Conservation (phyloP, 2,329 filamentous ascomycete species). For the Anthostomella pinea region DNA sequence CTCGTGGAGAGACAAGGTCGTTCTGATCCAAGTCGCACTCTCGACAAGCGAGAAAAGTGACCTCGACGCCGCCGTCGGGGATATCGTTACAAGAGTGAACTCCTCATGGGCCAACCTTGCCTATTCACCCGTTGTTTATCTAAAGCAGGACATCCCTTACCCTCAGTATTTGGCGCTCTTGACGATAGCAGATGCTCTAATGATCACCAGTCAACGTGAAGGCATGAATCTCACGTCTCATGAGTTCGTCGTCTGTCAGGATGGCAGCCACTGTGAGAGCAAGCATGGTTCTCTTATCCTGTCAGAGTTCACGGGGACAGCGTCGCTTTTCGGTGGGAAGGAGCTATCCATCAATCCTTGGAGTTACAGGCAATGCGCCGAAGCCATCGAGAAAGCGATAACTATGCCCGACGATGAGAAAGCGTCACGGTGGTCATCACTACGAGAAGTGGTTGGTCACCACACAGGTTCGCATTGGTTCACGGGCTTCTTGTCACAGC, state of each 20-base stretch:
- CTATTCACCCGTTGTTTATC: conserved; percentile 88
- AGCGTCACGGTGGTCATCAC: conserved; percentile 66
- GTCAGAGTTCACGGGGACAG: conserved; percentile 92
- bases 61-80: conserved; percentile 81
- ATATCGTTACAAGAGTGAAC: conserved; percentile 94
- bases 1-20: conserved; percentile 81
- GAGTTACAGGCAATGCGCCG: conserved; percentile 86
- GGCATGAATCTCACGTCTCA: conserved; percentile 97
- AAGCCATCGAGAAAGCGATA: conserved; percentile 79
- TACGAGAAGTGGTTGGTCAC: conserved; percentile 71
- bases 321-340: conserved; percentile 76
- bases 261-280: conserved; percentile 69
- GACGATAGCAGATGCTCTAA: conserved; percentile 83
- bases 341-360: conserved; percentile 90
- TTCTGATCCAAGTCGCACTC: conserved; percentile 90
- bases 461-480: conserved; percentile 89
- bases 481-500: conserved; percentile 65
- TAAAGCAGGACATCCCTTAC: conserved; percentile 93
- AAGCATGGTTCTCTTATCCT: conserved; percentile 87
- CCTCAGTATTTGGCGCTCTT: conserved; percentile 89
- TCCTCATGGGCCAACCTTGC: conserved; percentile 86
- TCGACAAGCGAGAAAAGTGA: conserved; percentile 87
- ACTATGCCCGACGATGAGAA: conserved; percentile 78
- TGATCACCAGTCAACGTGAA: conserved; percentile 93
- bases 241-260: conserved; percentile 91